These are phyloP conservation scores for Scheffersomyces illinoinensis DNA, from an alignment of 1,139 yeast species.

Conservation along the genomic window DNA sequence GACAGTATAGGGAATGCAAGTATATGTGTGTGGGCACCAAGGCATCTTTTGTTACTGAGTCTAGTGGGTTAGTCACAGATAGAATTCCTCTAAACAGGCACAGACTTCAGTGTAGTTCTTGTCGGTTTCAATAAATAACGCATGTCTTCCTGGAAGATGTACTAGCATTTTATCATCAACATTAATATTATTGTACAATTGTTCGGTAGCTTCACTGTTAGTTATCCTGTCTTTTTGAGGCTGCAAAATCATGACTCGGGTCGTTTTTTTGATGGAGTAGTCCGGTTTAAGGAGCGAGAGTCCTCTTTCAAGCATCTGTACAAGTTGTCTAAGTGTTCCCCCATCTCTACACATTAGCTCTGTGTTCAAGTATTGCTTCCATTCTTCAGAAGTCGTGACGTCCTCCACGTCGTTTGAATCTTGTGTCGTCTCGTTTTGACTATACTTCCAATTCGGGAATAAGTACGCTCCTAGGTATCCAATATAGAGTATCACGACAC, in stretches of 20 bases:
- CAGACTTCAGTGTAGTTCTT: conserved; percentile 15
- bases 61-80: background rate
- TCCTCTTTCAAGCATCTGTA: conserved; percentile 20
- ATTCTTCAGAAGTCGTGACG: conserved; percentile 19
- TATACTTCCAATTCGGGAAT: background rate
- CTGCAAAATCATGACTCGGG: conserved; percentile 16
- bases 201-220: conserved; percentile 13
- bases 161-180: conserved; percentile 14
- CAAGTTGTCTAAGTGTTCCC: conserved; percentile 19
- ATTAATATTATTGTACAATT: conserved; percentile 15
- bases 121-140: conserved; percentile 22
- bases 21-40: background rate
- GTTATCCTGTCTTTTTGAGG: conserved; percentile 18
- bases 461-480: background rate
- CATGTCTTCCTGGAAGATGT: conserved; percentile 15
- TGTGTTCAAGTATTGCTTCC: conserved; percentile 18
- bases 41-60: background rate
- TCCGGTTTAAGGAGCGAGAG: conserved; percentile 9
- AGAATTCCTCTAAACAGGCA: conserved; percentile 11
- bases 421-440: background rate
- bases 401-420: background rate
- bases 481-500: conserved; percentile 8
- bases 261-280: background rate
- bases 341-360: conserved; percentile 19
- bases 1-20: background rate